Conservation (phyloP, 768 basidiomycete species). For the Russula sp. region DNA sequence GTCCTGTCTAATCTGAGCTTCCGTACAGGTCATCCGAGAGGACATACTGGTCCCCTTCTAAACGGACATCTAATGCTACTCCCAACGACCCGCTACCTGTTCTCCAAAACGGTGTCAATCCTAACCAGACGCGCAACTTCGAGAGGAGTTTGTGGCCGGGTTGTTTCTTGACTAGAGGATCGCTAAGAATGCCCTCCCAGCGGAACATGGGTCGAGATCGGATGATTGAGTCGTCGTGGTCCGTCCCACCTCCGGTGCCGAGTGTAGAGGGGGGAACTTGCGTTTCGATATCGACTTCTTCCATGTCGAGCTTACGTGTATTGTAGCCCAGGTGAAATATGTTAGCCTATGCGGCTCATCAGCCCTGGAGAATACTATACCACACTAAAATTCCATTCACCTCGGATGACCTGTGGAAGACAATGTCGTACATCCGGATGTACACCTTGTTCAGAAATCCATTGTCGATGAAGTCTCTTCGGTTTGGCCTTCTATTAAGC, state of each 20-base stretch:
- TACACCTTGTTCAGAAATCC: conserved; percentile 74
- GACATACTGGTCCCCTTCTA: conserved; percentile 59
- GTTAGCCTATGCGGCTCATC: conserved; percentile 46
- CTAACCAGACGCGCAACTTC: conserved; percentile 67
- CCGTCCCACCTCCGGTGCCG: conserved; percentile 68
- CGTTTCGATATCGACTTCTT: conserved; percentile 56
- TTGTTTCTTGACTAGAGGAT: conserved; percentile 42
- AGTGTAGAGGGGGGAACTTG: conserved; percentile 51
- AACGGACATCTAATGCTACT: conserved; percentile 55
- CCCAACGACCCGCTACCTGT: conserved; percentile 50
- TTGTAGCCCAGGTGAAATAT: conserved; percentile 59
- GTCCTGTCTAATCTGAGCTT: neutral
- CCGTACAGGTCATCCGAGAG: conserved; percentile 33
- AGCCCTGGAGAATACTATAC: neutral
- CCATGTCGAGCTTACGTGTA: conserved; percentile 56
- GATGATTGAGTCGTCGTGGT: conserved; percentile 61
- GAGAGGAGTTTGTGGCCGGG: conserved; percentile 33
- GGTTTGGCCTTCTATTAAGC: conserved; percentile 44
- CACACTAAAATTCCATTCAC: conserved; percentile 38
- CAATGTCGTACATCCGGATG: conserved; percentile 63
- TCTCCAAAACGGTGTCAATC: conserved; percentile 62
- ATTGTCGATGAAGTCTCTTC: conserved; percentile 53
- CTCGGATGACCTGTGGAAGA: conserved; percentile 51
- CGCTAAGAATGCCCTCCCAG: conserved; percentile 67
- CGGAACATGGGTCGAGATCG: conserved; percentile 59